Base-by-base conservation (phyloP, 331 rosid species). In the Malus hybrid region DNA sequence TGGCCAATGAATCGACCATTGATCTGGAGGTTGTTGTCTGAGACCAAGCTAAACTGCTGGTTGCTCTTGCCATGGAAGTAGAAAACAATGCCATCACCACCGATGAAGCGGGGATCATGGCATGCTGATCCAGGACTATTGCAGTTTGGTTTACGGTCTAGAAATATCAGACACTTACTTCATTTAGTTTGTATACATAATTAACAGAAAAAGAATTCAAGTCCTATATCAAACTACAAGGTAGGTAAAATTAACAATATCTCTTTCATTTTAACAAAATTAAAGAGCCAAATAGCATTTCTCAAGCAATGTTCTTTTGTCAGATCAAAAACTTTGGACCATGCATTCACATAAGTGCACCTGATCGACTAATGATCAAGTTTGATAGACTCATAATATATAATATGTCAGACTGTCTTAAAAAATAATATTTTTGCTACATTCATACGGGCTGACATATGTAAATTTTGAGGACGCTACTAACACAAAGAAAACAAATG, bases 11-110 rank as follows among this genome's bases (percentile, higher is more conserved):
- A 92, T 44, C 58, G 89, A 5, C 80, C 87, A 52, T 92, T 92
- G 87, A 92, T 81, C 63, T 89, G 96, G 46, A 92, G 78, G 79
- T 80, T 85, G 19, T 0, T 19, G 39, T 92, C 90, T 0, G 93
- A 85, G n/a, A 89, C 90, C 67, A 92, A 82, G 79, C 83, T 82
- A 86, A 88, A 92, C 52, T 87, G 82, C 80, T 92, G 73, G 3
- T 89, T 84, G 19, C 70, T 73, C 78, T 80, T 84, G 72, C 93
- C 96, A 19, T 89, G 97, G 86, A 87, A 89, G 62, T 89, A 88
- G 81, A 89, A 91, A 22, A 89, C 97, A 56, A 77, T 80, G 57
- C 96, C 93, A 57, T 89, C 90, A 32, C 91, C 91, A 22, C 93
- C 96, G 20, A 89, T 85, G 72, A 89, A 87, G 30, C 84, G 84